phyloP scores from a whole-genome alignment of 192 early-diverging fungal species.

The Podila epicladia region DNA sequence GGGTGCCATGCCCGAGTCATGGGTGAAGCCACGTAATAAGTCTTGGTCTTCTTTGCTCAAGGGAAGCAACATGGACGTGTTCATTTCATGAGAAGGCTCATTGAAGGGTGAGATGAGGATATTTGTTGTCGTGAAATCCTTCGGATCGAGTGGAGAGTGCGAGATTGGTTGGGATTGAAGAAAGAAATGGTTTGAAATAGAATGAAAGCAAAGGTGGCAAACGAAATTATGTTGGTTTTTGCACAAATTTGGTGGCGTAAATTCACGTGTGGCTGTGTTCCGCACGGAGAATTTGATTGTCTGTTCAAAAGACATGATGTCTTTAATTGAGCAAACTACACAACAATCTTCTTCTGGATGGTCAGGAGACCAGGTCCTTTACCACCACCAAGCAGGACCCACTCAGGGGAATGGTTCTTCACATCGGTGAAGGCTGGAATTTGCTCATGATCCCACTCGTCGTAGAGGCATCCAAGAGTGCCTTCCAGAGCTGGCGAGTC shows the following conservation, averaged over 20 bases:
- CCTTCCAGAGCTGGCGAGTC: conserved; percentile 32
- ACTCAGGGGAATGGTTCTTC: conserved; percentile 46
- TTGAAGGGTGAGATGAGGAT: neutral
- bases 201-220: too few relatives aligned
- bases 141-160: too few relatives aligned
- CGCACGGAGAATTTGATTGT: too few relatives aligned
- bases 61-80: conserved; percentile 9
- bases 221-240: too few relatives aligned
- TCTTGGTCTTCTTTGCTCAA: neutral
- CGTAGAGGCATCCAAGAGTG: conserved; percentile 55
- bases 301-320: too few relatives aligned
- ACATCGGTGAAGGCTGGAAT: conserved; percentile 58
- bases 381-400: conserved; percentile 47
- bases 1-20: neutral
- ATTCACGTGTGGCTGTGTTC: too few relatives aligned
- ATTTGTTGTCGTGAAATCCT: too few relatives aligned
- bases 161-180: too few relatives aligned
- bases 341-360: conserved; percentile 27
- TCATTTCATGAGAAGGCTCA: conserved; percentile 7
- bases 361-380: conserved; percentile 44
- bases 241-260: too few relatives aligned
- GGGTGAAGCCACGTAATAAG: neutral
- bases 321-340: neutral
- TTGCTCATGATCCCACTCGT: conserved; percentile 59
- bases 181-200: too few relatives aligned